Evolutionary conservation across 257 asterid genomes (phyloP), one percentile per base, ranked within the genome.

Genomic region (Verbascum thapsus): DNA sequence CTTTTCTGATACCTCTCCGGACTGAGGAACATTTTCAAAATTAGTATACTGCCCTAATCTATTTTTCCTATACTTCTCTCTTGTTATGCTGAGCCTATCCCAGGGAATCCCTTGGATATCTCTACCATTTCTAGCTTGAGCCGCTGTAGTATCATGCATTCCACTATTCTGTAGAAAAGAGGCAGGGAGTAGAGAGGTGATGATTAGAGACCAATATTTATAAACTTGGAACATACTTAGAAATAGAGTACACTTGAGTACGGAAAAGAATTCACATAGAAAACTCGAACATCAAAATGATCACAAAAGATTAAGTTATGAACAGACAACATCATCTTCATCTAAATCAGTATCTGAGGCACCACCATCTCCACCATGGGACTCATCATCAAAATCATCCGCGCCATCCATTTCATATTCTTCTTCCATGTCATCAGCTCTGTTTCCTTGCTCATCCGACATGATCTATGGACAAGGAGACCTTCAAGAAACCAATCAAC

Each of bases 41-140:
- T 91, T 91, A 74, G 83, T 86, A 68, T 91, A 88, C 63, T 83
- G 95, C 45, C 84, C 92, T 71, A 84, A 67, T 75, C 98, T 91
- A 42, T 92, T 84, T 70, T 81, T 80, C 72, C 95, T 72, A 63
- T 86, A 91, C 64, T 77, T 86, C 75, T 86, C 95, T 63, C 96
- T 84, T 57, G 92, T 86, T 64, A 86, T 78, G 83, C 80, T 84
- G 72, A 91, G 95, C 61, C 86, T 78, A 51, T 86, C 90, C 98
- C 98, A 91, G 17, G 96, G 98, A 78, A 91, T 91, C 52, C 98
- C 98, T 77, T 91, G 96, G 58, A 91, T 88, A 77, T 91, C 96
- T 87, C 76, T 88, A 7, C 96, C 96, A 64, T 64, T 74, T 74
- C 95, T 81, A 26, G 96, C 98, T 76, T 91, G 87, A 64, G 96